phyloP scores from a whole-genome alignment of 441 rosid species.

The Cnidoscolus chayamansa region DNA sequence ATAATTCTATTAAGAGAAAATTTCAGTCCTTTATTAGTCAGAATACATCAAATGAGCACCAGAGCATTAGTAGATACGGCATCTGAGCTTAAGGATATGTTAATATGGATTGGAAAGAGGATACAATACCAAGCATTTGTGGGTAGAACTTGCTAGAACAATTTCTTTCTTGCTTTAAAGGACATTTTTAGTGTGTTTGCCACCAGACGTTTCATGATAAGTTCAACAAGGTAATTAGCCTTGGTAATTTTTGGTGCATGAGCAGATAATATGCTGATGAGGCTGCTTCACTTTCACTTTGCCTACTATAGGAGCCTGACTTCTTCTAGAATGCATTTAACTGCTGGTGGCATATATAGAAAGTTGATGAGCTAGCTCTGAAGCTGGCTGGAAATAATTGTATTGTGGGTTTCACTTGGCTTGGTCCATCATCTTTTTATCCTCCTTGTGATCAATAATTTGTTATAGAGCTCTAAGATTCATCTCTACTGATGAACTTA shows the following conservation, averaged over 20 bases:
- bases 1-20: neutral
- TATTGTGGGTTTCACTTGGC: neutral
- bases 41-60: neutral
- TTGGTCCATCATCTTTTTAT: neutral
- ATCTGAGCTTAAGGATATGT: neutral
- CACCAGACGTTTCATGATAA: neutral
- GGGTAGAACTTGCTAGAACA: neutral
- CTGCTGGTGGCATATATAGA: constrained; percentile 2
- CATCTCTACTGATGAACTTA: neutral
- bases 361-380: constrained; percentile 7
- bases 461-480: neutral
- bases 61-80: neutral
- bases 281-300: neutral
- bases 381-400: neutral
- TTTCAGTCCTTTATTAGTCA: neutral
- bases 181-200: neutral
- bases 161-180: neutral
- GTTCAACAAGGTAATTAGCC: neutral
- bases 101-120: constrained; percentile 5
- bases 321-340: neutral
- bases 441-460: neutral
- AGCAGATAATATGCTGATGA: neutral
- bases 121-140: neutral
- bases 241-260: neutral
- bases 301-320: neutral